A percentile compares a stretch with the other conserved stretches of the same genome.
phyloP scores from a whole-genome alignment of 306 rosid species.

The Quercus mongolica region DNA sequence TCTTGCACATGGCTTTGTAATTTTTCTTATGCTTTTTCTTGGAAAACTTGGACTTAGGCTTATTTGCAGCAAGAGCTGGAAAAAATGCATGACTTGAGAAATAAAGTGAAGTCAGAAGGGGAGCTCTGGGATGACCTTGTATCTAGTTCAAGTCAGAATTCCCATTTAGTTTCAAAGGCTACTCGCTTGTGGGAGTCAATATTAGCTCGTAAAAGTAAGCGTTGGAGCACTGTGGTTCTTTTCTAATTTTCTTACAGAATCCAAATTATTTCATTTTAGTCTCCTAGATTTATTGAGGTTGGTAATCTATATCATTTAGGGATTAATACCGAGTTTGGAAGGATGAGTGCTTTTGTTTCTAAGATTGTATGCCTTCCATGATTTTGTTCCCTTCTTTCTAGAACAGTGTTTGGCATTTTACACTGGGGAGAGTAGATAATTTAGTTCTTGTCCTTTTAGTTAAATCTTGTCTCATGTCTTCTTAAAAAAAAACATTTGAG shows the following conservation, averaged over 20 bases:
- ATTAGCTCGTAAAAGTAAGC: slow-evolving; percentile 93
- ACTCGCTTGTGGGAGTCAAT: slow-evolving; percentile 98
- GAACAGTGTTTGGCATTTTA: neutral
- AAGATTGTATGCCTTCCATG: neutral
- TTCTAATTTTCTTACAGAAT: neutral
- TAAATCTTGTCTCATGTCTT: neutral
- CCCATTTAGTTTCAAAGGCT: slow-evolving; percentile 96
- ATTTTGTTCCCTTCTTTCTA: neutral
- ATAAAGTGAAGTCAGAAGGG: slow-evolving; percentile 98
- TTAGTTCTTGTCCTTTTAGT: neutral
- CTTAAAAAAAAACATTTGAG: neutral
- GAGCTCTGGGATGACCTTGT: slow-evolving; percentile 98
- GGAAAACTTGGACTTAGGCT: slow-evolving; percentile 62
- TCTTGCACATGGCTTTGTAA: neutral
- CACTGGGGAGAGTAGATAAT: neutral
- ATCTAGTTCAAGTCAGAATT: slow-evolving; percentile 95
- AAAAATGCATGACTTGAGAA: slow-evolving; percentile 88
- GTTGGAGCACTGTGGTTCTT: neutral
- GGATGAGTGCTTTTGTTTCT: neutral
- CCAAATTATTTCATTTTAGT: slow-evolving; percentile 9
- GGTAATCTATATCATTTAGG: neutral
- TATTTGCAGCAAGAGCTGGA: slow-evolving; percentile 99
- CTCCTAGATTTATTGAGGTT: neutral
- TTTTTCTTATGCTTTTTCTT: slow-evolving; percentile 10
- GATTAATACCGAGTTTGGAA: neutral